These are phyloP conservation scores for Eustoma russellianum DNA, from an alignment of 257 asterid species.

Conservation along the genomic window DNA sequence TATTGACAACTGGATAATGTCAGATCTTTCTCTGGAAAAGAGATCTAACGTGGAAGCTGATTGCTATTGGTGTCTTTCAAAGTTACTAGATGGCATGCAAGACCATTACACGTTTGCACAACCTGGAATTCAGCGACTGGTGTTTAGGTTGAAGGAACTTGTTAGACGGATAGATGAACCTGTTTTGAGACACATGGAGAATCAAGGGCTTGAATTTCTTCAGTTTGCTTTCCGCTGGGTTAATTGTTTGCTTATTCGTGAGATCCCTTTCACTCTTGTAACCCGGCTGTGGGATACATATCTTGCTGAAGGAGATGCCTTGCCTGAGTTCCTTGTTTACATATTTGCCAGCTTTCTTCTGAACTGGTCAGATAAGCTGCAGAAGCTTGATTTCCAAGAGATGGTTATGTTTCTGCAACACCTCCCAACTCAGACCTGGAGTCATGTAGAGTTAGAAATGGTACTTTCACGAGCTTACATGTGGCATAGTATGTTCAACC, in stretches of 20 bases:
- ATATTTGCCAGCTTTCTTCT: constrained; percentile 90
- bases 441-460: constrained; percentile 67
- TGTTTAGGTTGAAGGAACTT: constrained; percentile 91
- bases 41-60: constrained; percentile 85
- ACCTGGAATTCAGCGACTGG: constrained; percentile 97
- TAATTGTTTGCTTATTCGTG: constrained; percentile 93
- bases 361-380: constrained; percentile 91
- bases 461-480: constrained; percentile 93
- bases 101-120: constrained; percentile 99
- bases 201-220: constrained; percentile 97
- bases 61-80: constrained; percentile 93
- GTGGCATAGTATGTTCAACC: constrained; percentile 94
- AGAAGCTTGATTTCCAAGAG: constrained; percentile 86
- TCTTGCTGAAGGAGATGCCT: constrained; percentile 98
- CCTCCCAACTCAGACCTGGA: constrained; percentile 82
- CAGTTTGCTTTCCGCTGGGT: constrained; percentile 99
- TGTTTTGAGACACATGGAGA: constrained; percentile 77
- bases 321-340: constrained; percentile 89
- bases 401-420: constrained; percentile 98
- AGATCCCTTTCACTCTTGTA: constrained; percentile 88
- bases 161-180: constrained; percentile 95
- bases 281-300: constrained; percentile 96
- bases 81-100: constrained; percentile 98
- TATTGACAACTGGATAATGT: constrained; percentile 63
- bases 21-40: constrained; percentile 61